A percentile compares a stretch with the other conserved stretches of the same genome.
Evolutionary conservation across 305 asterid species (phyloP).

Genomic region (Fraxinus baroniana): DNA sequence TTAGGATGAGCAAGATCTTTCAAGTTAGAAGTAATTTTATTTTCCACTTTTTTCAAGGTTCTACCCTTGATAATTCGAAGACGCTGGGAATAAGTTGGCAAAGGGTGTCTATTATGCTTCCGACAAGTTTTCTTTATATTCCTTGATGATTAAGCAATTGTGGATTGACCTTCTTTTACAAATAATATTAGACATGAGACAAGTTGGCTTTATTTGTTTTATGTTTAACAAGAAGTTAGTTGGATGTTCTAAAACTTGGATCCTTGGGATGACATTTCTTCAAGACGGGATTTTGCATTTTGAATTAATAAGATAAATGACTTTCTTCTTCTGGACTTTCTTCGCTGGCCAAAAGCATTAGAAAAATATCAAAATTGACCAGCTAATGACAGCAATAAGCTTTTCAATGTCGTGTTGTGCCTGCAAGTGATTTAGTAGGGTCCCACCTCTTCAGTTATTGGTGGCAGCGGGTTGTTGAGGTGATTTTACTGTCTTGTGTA

Average conservation of each 20-base stretch:
- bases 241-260: constrained; percentile 17
- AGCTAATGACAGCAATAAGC: constrained; percentile 15
- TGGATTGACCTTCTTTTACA: constrained; percentile 22
- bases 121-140: constrained; percentile 20
- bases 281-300: constrained; percentile 12
- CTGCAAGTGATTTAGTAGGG: constrained; percentile 13
- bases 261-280: neutral
- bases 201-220: constrained; percentile 12
- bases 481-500: neutral
- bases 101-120: constrained; percentile 20
- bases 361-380: constrained; percentile 2
- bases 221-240: constrained; percentile 11
- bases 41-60: constrained; percentile 10
- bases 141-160: constrained; percentile 24
- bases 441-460: neutral
- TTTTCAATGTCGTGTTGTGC: neutral
- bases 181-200: constrained; percentile 18
- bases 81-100: constrained; percentile 13
- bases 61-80: constrained; percentile 26
- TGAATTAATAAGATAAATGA: constrained; percentile 5
- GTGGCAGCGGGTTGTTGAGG: constrained; percentile 12
- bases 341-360: constrained; percentile 4
- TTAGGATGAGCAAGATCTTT: constrained; percentile 26
- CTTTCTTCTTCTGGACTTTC: neutral
- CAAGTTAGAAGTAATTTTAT: constrained; percentile 12